Evolutionary conservation across 169 alveolate species (phyloP), one percentile per base, ranked within the genome.

Genomic region (Cystoisospora suis): DNA sequence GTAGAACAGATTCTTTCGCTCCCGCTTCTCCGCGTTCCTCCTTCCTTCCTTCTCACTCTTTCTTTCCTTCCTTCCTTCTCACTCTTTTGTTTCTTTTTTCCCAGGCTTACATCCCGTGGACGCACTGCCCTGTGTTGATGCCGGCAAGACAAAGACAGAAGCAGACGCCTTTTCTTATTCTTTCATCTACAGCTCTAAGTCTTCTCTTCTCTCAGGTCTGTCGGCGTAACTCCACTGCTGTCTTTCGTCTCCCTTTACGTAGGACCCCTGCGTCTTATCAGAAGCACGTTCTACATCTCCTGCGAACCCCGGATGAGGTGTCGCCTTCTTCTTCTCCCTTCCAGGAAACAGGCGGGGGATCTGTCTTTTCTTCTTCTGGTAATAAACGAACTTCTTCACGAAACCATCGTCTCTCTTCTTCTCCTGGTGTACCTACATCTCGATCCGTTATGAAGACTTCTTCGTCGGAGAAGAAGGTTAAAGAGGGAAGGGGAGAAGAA

Each of bases 21-120:
- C n/a, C n/a, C n/a, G n/a, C n/a, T n/a, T n/a, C n/a, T n/a, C n/a
- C n/a, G n/a, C n/a, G n/a, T n/a, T n/a, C n/a, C n/a, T n/a, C n/a
- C n/a, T n/a, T n/a, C n/a, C n/a, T n/a, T n/a, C n/a, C n/a, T n/a
- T n/a, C n/a, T n/a, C n/a, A n/a, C n/a, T n/a, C n/a, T n/a, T n/a
- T n/a, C n/a, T n/a, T n/a, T 72, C 12, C 58, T 38, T 17, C 42
- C 27, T 46, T 29, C 38, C 38, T 69, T 72, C 3, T 38, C 58
- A 12, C 65, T 53, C 23, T 2, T 34, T 38, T 36, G 83, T 20
- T 38, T 34, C 58, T 32, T 53, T 3, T 44, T 65, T 44, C 5
- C 23, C 83, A 72, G 83, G 83, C 83, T 3, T 72, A 72, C 56
- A 72, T 72, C 45, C 83, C 83, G 56, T 72, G 83, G 83, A 72